phyloP scores from a whole-genome alignment of 2,329 filamentous ascomycete species.

The Penicillium sp. region DNA sequence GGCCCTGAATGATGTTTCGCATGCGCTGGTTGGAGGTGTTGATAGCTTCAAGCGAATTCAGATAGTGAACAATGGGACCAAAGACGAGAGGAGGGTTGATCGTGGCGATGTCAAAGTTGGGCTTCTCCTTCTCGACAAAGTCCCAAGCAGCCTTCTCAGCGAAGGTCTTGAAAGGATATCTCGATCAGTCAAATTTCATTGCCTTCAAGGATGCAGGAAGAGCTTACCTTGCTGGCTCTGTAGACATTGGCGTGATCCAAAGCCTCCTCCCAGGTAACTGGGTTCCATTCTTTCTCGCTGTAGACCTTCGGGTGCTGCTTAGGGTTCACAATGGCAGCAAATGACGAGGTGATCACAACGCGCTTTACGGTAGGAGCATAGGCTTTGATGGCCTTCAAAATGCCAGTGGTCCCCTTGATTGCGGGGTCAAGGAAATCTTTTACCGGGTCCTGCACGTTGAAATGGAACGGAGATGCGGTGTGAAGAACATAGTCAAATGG shows the following conservation, averaged over 20 bases:
- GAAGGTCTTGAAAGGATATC: conserved; percentile 45
- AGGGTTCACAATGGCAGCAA: conserved; percentile 63
- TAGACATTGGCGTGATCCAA: conserved; percentile 42
- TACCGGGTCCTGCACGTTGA: conserved; percentile 70
- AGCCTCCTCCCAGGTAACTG: conserved; percentile 46
- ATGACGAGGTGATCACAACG: conserved; percentile 71
- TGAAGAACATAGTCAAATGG: conserved; percentile 74
- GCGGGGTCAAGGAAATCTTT: conserved; percentile 63
- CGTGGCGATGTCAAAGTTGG: conserved; percentile 61
- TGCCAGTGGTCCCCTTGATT: conserved; percentile 64
- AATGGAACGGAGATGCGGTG: conserved; percentile 73
- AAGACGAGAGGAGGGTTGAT: conserved; percentile 66
- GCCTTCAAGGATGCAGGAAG: not conserved
- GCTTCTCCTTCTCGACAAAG: conserved; percentile 58
- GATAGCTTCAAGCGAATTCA: conserved; percentile 63
- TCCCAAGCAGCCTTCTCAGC: conserved; percentile 69
- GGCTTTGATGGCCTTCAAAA: conserved; percentile 63
- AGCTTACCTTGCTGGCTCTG: conserved; percentile 55
- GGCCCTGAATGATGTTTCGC: conserved; percentile 63
- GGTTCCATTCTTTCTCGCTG: conserved; percentile 47
- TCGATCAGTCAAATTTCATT: conserved; percentile 9
- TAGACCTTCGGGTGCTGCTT: conserved; percentile 38
- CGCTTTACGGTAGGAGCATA: conserved; percentile 67
- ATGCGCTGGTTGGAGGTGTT: conserved; percentile 75
- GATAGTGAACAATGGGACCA: conserved; percentile 64